These are phyloP conservation scores for Apiospora rasikravindrae DNA, from an alignment of 2,329 filamentous ascomycete genomes.

Conservation along the genomic window DNA sequence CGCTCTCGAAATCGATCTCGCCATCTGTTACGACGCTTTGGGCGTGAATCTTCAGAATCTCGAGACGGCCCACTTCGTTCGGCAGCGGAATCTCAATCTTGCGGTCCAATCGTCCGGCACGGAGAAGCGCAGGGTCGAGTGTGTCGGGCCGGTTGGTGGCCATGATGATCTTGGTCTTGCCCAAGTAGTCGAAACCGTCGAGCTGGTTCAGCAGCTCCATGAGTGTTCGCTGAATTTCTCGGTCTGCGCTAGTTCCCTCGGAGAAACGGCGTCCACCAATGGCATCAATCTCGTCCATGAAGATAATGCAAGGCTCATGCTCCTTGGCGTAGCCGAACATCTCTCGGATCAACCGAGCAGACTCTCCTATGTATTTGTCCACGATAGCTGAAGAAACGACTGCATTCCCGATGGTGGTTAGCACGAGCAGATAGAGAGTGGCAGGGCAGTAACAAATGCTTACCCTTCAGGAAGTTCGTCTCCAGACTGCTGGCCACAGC, in stretches of 20 bases:
- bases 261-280: slow-evolving; percentile 97
- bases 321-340: slow-evolving; percentile 99
- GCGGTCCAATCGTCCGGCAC: slow-evolving; percentile 90
- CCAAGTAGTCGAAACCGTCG: slow-evolving; percentile 98
- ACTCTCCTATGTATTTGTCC: slow-evolving; percentile 99
- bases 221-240: slow-evolving; percentile 96
- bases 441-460: slow-evolving; percentile 27
- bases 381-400: slow-evolving; percentile 99
- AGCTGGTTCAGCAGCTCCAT: slow-evolving; percentile 99
- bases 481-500: slow-evolving; percentile 96
- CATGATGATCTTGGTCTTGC: slow-evolving; percentile 99
- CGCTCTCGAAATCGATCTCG: slow-evolving; percentile 97
- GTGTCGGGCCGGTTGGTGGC: slow-evolving; percentile 97
- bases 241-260: slow-evolving; percentile 95
- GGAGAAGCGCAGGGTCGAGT: slow-evolving; percentile 87
- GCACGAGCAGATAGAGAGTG: background rate
- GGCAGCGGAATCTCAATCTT: slow-evolving; percentile 98
- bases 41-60: slow-evolving; percentile 98
- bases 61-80: slow-evolving; percentile 93
- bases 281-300: slow-evolving; percentile 99
- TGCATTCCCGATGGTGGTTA: slow-evolving; percentile 42
- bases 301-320: slow-evolving; percentile 99
- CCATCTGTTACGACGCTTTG: slow-evolving; percentile 86
- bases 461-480: slow-evolving; percentile 98
- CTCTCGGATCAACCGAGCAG: slow-evolving; percentile 92